Conservation (phyloP, 768 basidiomycete genomes). For the Mycena maculata region DNA sequence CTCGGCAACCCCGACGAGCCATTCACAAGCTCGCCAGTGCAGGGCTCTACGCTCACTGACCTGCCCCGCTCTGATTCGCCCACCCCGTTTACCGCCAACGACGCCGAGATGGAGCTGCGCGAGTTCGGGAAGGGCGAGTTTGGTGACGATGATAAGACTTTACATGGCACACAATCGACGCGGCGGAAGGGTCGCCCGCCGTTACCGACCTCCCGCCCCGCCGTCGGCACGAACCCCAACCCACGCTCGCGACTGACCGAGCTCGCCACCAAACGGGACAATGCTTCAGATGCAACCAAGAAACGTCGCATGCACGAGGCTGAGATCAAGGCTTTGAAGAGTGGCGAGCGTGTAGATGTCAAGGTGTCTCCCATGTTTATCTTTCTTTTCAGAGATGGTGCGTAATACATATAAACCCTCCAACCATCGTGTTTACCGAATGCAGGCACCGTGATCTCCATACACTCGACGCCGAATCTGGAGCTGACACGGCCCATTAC, state of each 20-base stretch:
- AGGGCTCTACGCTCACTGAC: conserved; percentile 43
- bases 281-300: conserved; percentile 11
- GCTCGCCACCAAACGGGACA: conserved; percentile 6
- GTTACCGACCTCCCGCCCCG: conserved; percentile 30
- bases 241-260: conserved; percentile 22
- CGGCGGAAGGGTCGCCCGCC: conserved; percentile 24
- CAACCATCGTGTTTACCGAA: conserved; percentile 5
- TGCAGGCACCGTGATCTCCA: conserved; percentile 72
- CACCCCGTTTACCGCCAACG: conserved; percentile 44
- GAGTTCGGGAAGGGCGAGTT: conserved; percentile 31
- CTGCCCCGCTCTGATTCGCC: conserved; percentile 52
- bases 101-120: conserved; percentile 36
- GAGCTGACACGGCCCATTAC: conserved; percentile 68
- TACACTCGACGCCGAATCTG: conserved; percentile 60
- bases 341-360: conserved; percentile 72
- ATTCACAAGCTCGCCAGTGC: conserved; percentile 35
- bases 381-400: conserved; percentile 75
- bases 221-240: not conserved
- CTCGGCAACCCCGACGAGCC: conserved; percentile 51
- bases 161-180: conserved; percentile 17
- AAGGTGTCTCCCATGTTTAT: conserved; percentile 69
- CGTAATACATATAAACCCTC: conserved; percentile 28
- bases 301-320: conserved; percentile 33
- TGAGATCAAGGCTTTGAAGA: conserved; percentile 38
- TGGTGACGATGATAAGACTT: conserved; percentile 44